A percentile compares a stretch with the other conserved stretches of the same genome.
Evolutionary conservation across 148 eudicot genomes (phyloP).

Genomic region (Rhododendron mucronatum): DNA sequence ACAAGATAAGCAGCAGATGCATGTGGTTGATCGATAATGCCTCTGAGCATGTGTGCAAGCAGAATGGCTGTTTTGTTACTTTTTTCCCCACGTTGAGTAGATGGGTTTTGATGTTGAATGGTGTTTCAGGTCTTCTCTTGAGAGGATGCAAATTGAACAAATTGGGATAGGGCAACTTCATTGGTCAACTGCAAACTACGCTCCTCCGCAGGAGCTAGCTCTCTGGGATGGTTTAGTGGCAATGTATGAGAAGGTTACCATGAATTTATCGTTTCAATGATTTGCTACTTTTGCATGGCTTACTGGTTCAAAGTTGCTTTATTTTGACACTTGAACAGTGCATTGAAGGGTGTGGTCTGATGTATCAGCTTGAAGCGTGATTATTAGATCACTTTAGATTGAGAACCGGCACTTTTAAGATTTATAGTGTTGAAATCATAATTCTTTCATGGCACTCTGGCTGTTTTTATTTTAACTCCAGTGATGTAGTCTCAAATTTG

Average conservation of each 20-base stretch:
- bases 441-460: background rate
- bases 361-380: background rate
- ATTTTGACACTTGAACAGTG: background rate
- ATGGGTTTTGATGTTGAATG: background rate
- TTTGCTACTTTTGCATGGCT: background rate
- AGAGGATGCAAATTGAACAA: conserved; percentile 73
- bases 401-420: background rate
- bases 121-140: conserved; percentile 66
- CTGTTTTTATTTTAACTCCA: no score
- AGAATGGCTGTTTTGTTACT: background rate
- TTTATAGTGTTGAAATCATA: background rate
- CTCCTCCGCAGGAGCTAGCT: conserved; percentile 84
- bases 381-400: background rate
- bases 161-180: conserved; percentile 91
- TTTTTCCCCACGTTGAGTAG: background rate
- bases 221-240: conserved; percentile 99
- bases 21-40: background rate
- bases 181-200: conserved; percentile 98
- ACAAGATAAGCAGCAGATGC: background rate
- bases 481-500: background rate
- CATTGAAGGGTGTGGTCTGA: background rate
- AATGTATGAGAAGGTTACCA: conserved; percentile 91
- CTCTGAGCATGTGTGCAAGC: background rate
- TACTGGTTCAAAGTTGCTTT: background rate
- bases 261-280: conserved; percentile 2